Evolutionary conservation across 2,329 filamentous ascomycete genomes (phyloP), one percentile per base, ranked within the genome.

Genomic region (Microcyclosporella mali): DNA sequence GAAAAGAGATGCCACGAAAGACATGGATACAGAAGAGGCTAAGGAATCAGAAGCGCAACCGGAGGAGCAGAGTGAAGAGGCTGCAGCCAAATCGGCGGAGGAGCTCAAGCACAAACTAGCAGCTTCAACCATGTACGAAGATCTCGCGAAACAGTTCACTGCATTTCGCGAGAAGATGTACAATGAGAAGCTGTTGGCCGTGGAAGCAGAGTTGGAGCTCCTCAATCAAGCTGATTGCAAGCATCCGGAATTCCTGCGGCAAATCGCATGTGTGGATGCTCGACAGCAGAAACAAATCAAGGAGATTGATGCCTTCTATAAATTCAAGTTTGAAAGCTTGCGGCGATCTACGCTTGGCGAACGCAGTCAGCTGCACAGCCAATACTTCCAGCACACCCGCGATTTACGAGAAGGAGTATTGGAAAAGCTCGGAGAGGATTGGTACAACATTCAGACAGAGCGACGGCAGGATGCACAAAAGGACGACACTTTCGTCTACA

Each of bases 401-500:
- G 86, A 94, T 59, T 77, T 85, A 52, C 81, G 92, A 47, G 90
- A 97, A 63, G 76, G 77, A 42, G 78, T 85, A 34, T 73, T 97
- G 21, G 84, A 89, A 50, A 75, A 82, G 45, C 79, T 95, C 45
- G 90, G 92, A 58, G 81, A 88, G 63, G 82, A 92, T 53, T 94
- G 90, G 76, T 95, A 94, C 66, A 84, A 90, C 55, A 86, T 97
- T 44, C 90, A 97, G 63, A 82, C 86, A 53, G 88, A 94, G 60
- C 81, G 92, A 45, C 81, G 89, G 57, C 84, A 82, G 57, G 75
- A 78, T 49, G 84, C 87, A 48, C 84, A 86, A 57, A 79, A 89
- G 52, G 79, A 89, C 51, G 81, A 85, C 31, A 86, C 92, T 55
- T 95, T 85, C 61, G 82, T 84, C 43, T 78, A 94, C 54, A 79